phyloP scores from a whole-genome alignment of 2,329 filamentous ascomycete genomes.

The Aspergillus glaucus region DNA sequence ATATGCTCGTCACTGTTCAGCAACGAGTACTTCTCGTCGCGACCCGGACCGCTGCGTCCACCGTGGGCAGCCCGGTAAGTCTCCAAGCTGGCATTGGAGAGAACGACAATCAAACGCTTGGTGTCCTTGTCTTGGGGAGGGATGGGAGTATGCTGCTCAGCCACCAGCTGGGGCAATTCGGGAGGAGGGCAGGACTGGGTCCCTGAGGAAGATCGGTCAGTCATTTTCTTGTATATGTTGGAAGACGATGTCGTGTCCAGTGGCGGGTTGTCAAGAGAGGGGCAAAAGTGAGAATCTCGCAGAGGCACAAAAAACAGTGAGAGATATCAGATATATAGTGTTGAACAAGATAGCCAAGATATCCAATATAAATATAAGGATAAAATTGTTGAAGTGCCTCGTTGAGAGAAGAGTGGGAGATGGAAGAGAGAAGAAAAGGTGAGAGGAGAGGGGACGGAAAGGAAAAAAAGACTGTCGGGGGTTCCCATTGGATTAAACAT shows the following conservation, averaged over 20 bases:
- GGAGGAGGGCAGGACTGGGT: conserved; percentile 95
- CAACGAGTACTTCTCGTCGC: conserved; percentile 93
- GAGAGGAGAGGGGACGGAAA: not conserved
- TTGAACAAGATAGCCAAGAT: not conserved
- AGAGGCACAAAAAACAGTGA: not conserved
- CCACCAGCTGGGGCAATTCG: conserved; percentile 81
- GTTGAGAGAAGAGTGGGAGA: not conserved
- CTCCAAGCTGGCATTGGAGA: conserved; percentile 95
- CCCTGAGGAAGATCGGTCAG: conserved; percentile 47
- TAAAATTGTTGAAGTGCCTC: not conserved
- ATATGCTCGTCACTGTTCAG: conserved; percentile 99
- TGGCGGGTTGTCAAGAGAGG: conserved; percentile 2
- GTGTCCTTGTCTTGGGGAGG: conserved; percentile 81
- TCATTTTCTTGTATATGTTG: conserved; percentile 6
- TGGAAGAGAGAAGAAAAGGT: not conserved
- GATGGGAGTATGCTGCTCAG: conserved; percentile 85
- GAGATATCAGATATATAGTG: not conserved
- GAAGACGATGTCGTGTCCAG: not conserved
- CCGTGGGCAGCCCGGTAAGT: conserved; percentile 89
- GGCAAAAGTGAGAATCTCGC: not conserved
- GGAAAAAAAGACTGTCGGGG: conserved; percentile 4
- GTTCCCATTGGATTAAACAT: conserved; percentile 15
- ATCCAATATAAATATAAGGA: not conserved
- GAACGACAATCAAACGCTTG: conserved; percentile 85
- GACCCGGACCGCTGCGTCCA: conserved; percentile 54